Evolutionary conservation across 2,329 filamentous ascomycete genomes (phyloP), one percentile per base, ranked within the genome.

Genomic region (Penicillium sp.): DNA sequence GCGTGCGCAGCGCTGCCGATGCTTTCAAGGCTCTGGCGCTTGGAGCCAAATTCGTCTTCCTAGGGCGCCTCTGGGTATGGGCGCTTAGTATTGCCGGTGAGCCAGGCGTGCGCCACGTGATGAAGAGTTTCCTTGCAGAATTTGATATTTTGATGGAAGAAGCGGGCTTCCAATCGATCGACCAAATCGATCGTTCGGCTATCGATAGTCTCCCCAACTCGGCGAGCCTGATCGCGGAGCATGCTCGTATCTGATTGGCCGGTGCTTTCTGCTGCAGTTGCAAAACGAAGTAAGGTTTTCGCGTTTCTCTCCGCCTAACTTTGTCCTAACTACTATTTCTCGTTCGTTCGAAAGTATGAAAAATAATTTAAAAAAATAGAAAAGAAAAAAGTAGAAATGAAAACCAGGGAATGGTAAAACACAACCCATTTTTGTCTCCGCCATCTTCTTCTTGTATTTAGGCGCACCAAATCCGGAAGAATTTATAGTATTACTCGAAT

Each of bases 121-220:
- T 87, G 77, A 84, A 82, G 70, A 76, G 77, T n/a, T 66, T 87
- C 25, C 68, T 88, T 49, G 84, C 82, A 0, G 84, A 87, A 52
- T 77, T 87, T 31, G 83, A 87, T 66, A 85, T 86, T 42, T 56
- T 85, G 54, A 81, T 87, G 79, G 83, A 82, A 47, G 81, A 85
- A 2, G 80, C 77, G 18, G 84, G 85, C 0, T 82, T 81, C 57
- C 79, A 79, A 46, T 78, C 73, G 37, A 68, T 86, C 2, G 72
- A 74, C 1, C 78, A 84, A 52, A 82, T 87, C 53, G 75, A 81
- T 45, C 70, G 74, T 22, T 53, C 51, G 25, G 51, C 51, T 18
- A 53, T 53, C 29, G 51, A 53, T 31, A 53, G 44, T 18, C 20
- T 53, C 4, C 51, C 51, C 2, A 53, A 53, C 20, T 23, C 35